Percentiles rank a stretch among this genome's conserved stretches.
These are phyloP conservation scores for Ambrosia hybrid DNA, from an alignment of 140 eudicot species.

Conservation along the genomic window DNA sequence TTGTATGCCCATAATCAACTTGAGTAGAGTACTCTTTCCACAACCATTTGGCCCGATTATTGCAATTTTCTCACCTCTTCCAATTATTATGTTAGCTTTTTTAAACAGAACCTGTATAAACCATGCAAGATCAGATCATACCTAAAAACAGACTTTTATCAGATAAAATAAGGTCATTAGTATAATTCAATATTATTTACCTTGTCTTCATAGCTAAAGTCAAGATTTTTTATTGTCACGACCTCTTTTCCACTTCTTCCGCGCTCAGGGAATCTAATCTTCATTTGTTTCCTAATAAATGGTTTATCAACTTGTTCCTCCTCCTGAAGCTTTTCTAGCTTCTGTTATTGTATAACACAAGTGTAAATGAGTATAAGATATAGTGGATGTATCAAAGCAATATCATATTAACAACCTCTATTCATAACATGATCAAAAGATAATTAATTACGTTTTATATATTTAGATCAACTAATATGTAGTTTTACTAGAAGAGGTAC, in stretches of 20 bases:
- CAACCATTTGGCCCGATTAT: constrained; percentile 96
- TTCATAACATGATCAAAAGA: no score
- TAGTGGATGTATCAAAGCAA: no score
- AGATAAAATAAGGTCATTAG: constrained; percentile 1
- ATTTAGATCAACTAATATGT: no score
- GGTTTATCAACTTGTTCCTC: constrained; percentile 96
- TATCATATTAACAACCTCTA: no score
- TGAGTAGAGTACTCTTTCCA: constrained; percentile 91
- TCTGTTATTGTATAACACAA: constrained; percentile 46
- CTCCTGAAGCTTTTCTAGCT: constrained; percentile 93
- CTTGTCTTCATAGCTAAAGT: constrained; percentile 76
- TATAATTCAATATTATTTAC: constrained; percentile 35
- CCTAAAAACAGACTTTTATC: neutral
- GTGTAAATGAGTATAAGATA: constrained; percentile 16
- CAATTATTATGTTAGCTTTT: constrained; percentile 70
- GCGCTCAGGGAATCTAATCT: constrained; percentile 95
- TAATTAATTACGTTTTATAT: no score
- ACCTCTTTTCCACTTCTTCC: constrained; percentile 89
- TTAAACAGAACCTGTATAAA: constrained; percentile 69
- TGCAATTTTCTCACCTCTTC: constrained; percentile 94
- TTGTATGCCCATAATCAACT: constrained; percentile 73
- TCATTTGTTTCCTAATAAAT: constrained; percentile 90
- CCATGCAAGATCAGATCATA: constrained; percentile 14
- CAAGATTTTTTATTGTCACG: constrained; percentile 57
- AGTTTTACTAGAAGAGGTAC: no score